Evolutionary conservation across 805 yeast species (phyloP).

Genomic region (Barnettozyma salicaria): DNA sequence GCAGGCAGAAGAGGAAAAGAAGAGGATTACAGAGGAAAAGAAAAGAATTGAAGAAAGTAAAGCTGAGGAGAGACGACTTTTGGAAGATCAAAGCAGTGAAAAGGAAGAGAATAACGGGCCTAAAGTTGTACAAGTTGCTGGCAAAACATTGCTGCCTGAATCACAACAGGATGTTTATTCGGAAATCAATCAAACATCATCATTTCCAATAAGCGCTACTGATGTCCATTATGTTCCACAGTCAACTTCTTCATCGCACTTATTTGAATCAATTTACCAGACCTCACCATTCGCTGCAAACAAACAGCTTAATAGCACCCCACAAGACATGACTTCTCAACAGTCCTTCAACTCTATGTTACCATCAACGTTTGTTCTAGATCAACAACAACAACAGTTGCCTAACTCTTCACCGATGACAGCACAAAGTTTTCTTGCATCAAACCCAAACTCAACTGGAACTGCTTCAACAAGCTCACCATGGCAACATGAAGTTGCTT

Average conservation of each 20-base stretch:
- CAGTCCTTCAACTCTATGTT: no score
- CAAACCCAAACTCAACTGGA: background rate
- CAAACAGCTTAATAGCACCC: background rate
- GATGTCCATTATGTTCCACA: slow-evolving; percentile 6
- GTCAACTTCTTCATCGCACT: slow-evolving; percentile 4
- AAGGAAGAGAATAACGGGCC: no score
- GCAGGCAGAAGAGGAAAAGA: slow-evolving; percentile 27
- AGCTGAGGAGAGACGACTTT: slow-evolving; percentile 26
- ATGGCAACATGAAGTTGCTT: slow-evolving; percentile 1
- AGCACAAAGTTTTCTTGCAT: no score
- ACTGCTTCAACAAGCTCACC: background rate
- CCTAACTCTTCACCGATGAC: no score
- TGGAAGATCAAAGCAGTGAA: no score
- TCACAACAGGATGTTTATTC: background rate
- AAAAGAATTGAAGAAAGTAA: slow-evolving; percentile 28
- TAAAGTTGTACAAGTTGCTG: no score
- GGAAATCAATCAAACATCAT: slow-evolving; percentile 1
- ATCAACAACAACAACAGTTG: no score
- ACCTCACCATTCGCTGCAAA: slow-evolving; percentile 3
- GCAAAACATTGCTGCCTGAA: no score
- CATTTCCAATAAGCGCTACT: slow-evolving; percentile 9
- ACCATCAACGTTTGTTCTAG: slow-evolving; percentile 1
- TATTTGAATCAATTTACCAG: slow-evolving; percentile 3
- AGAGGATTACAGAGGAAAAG: slow-evolving; percentile 31
- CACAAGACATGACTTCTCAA: no score